A percentile compares a stretch with the other conserved stretches of the same genome.
Conservation (phyloP, 129 eudicot species). For the Flaveria sonorensis region DNA sequence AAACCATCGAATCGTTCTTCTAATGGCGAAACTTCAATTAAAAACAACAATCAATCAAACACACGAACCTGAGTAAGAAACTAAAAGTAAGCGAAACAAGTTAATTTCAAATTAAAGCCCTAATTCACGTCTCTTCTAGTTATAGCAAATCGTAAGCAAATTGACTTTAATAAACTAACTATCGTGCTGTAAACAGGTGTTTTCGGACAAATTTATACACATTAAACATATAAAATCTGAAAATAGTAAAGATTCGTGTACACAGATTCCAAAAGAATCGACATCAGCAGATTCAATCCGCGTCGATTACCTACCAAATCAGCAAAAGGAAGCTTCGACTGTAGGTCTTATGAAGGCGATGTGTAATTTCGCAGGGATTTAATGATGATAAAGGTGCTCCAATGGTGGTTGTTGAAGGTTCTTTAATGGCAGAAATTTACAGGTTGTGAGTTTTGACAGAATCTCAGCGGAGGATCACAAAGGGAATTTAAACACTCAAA, state of each 20-base stretch:
- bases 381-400: slow-evolving; percentile 13
- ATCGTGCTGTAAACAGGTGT: slow-evolving; percentile 15
- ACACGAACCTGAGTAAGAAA: background rate
- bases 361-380: slow-evolving; percentile 12
- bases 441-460: slow-evolving; percentile 12
- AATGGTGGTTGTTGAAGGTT: slow-evolving; percentile 38
- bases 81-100: background rate
- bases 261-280: slow-evolving; percentile 27
- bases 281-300: slow-evolving; percentile 18
- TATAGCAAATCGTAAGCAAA: slow-evolving; percentile 22
- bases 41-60: slow-evolving; percentile 24
- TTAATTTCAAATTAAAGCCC: slow-evolving; percentile 13
- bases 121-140: slow-evolving; percentile 17
- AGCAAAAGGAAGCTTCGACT: slow-evolving; percentile 24
- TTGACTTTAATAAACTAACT: slow-evolving; percentile 2
- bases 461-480: slow-evolving; percentile 5
- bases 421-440: slow-evolving; percentile 10
- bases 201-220: background rate
- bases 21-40: slow-evolving; percentile 10
- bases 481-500: slow-evolving; percentile 37
- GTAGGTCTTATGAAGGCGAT: slow-evolving; percentile 3
- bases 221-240: slow-evolving; percentile 1
- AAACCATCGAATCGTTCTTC: slow-evolving; percentile 13
- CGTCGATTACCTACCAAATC: slow-evolving; percentile 34
- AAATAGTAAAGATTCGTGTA: slow-evolving; percentile 7